Base-by-base conservation (phyloP, 164 flowering plant species). In the Dillenia turbinata region DNA sequence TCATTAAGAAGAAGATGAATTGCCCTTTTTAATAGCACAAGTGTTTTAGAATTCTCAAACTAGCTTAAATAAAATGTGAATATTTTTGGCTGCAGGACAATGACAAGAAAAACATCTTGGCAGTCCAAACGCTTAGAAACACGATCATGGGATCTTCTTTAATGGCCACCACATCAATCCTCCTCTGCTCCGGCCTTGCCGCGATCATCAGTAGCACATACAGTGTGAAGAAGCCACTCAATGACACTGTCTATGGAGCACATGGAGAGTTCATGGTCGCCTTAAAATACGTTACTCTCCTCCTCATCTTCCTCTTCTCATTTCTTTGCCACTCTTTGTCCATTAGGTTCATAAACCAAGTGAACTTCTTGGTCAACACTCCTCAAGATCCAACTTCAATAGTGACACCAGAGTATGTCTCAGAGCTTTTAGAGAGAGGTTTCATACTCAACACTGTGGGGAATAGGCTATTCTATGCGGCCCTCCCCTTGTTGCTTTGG, bases 161-260 rank as follows among this genome's bases (percentile, higher is more conserved):
- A 14, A 84, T 86, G 87, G 92, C 92, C 57, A 82, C 92, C 0
- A 84, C 89, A 1, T 80, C 92, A 0, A 78, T 86, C 67, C 84
- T 86, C 12, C 82, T 86, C 14, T 73, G 79, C 65, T 64, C 79
- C 1, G 89, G 87, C 16, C 65, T 86, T 2, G 92, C 92, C 0
- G 89, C 89, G 7, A 78, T 86, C 9, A 66, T 86, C 26, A 86
- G 89, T 81, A 86, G 89, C 82, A 81, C 89, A 0, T 84, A 84
- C 71, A 79, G 82, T 65, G 63, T 86, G 22, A 86, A 86, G 72
- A 81, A 79, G 66, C 86, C 89, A 0, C 70, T 84, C 0, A 75
- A 77, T 71, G 87, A 86, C 66, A 14, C 77, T 15, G 70, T 86
- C 1, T 84, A 74, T 47, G 92, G 92, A 1, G 85, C 75, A 0